Evolutionary conservation across 257 asterid genomes (phyloP).

Genomic region (Solanum rostratum): DNA sequence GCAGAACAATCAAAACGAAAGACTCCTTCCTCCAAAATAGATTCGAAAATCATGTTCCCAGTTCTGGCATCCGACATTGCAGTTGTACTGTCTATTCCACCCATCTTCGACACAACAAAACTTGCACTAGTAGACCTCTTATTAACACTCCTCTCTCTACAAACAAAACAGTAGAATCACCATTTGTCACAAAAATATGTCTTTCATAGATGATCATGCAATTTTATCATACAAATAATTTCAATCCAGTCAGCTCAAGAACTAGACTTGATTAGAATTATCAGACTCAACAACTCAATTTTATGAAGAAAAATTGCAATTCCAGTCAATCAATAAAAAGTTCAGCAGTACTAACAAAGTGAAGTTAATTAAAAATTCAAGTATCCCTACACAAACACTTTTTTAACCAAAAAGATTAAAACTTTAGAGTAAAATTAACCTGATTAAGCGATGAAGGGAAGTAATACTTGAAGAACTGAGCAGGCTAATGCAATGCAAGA

Average conservation of each 20-base stretch:
- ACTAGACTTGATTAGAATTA: background rate
- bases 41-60: constrained; percentile 72
- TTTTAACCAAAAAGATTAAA: background rate
- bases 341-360: background rate
- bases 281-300: background rate
- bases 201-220: background rate
- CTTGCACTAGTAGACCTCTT: constrained; percentile 24
- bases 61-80: constrained; percentile 19
- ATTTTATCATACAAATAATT: background rate
- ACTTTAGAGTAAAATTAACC: constrained; percentile 24
- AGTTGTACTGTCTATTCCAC: constrained; percentile 28
- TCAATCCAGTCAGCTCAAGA: background rate
- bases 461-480: background rate
- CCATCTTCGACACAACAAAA: constrained; percentile 37
- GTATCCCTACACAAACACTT: background rate
- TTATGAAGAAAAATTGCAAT: too few relatives aligned
- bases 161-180: constrained; percentile 9
- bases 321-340: background rate
- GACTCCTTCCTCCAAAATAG: constrained; percentile 82
- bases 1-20: constrained; percentile 86
- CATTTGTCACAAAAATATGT: constrained; percentile 3
- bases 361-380: background rate
- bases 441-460: constrained; percentile 18
- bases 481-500: constrained; percentile 5
- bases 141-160: constrained; percentile 20